Conservation (phyloP, 176 grass and related monocot species). For the Luzula sylvatica region DNA sequence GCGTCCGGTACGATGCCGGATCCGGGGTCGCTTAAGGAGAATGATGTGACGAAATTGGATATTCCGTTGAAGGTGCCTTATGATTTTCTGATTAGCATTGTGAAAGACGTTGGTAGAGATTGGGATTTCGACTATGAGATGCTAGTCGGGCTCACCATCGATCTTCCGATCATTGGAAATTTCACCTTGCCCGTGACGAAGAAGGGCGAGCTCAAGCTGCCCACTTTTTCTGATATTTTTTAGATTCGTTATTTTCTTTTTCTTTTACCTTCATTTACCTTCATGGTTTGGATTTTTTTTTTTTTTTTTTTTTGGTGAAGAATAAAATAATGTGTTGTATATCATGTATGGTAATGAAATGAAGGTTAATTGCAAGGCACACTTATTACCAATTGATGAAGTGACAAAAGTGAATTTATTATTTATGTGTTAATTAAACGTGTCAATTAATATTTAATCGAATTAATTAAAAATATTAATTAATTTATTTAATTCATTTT, state of each 20-base stretch:
- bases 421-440: no score
- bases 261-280: neutral
- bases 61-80: conserved; percentile 56
- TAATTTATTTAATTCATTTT: no score
- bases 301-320: neutral
- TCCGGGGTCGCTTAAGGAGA: conserved; percentile 44
- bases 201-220: conserved; percentile 69
- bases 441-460: no score
- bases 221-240: conserved; percentile 53
- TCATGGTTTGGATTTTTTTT: neutral
- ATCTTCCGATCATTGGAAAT: conserved; percentile 59
- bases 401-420: no score
- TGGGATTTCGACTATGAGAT: conserved; percentile 79
- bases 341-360: no score
- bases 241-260: neutral
- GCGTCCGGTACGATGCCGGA: conserved; percentile 57
- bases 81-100: conserved; percentile 46
- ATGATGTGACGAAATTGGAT: conserved; percentile 34
- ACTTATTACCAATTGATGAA: no score
- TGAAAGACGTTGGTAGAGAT: conserved; percentile 39
- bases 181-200: conserved; percentile 65
- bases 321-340: neutral
- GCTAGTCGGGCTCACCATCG: conserved; percentile 49
- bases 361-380: no score
- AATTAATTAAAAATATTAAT: no score